Evolutionary conservation across 352 stramenopile genomes (phyloP), one percentile per base, ranked within the genome.

Genomic region (Phytophthora pseudosyringae): DNA sequence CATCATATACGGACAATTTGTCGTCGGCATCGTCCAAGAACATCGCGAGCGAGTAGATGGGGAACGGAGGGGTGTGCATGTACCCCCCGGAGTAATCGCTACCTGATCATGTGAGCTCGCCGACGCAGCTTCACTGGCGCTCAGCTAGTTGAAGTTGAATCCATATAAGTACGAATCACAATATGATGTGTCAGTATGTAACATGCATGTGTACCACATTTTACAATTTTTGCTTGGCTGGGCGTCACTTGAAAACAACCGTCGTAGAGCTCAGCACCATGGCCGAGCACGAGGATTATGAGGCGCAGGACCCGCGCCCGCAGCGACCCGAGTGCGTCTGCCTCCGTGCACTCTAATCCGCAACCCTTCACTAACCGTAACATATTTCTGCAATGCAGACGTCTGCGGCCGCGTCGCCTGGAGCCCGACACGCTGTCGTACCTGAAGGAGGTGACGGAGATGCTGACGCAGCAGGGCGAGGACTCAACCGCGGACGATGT

Each of bases 381-480:
- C 5, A 45, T 18, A 25, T 26, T 18, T 26, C 15, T 56, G 21
- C 7, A 28, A 11, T 71, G 25, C 47, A 94, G 86, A 61, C 83
- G 83, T 49, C 18, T 93, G 51, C 82, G 86, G 28, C 86, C 86
- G 29, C 86, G 86, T 57, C 79, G 86, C 16, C 68, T 94, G 9
- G 86, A 94, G 70, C 75, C 80, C 0, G 84, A 93, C 66, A 92
- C 84, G 43, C 67, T 93, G 54, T 86, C 83, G n/a, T 93, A 94
- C 54, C 59, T 94, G 1, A 89, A 93, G 56, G 86, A 94, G 46
- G 84, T 93, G 59, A 88, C 75, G n/a, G 82, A 91, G 59, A 90
- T 89, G 75, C 48, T 94, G 54, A 74, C 77, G 26, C 72, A 78
- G 43, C 67, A 70, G 38, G 67, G 60, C 3, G 80, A 92, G 18